Base-by-base conservation (phyloP, 2,329 filamentous ascomycete genomes). In the Paraconiothyrium brasiliense region DNA sequence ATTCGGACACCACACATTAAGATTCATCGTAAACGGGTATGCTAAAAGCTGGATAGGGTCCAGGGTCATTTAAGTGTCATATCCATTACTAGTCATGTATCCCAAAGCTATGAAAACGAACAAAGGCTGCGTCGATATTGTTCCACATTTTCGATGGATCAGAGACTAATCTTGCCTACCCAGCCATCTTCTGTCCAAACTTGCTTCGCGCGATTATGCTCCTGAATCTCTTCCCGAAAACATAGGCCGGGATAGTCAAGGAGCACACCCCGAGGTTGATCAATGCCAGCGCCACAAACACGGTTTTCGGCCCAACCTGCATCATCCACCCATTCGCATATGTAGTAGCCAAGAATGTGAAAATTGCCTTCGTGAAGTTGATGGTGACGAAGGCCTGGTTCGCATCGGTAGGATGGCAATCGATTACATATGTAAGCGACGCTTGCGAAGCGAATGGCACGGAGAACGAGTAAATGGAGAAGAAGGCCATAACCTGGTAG, bases 201-300 rank as follows among this genome's bases (percentile, higher is more conserved):
- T 22, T 41, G 9, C 50, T 54, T 1, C 50, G 50, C 10, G 50
- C 50, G 24, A 72, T 69, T 52, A 68, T 62, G 48, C 74, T 71
- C 41, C 78, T 71, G 52, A 79, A 73, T 51, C 66, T 67, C 62
- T 77, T 76, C 1, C 74, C 75, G 57, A 70, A 72, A 2, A 76
- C 56, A 55, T 78, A 90, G 81, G 89, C 87, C 3, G 92, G 91
- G 60, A 97, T 84, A 57, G 89, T 93, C 68, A 92, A 75, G 47
- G 90, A 75, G 76, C 93, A 97, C 50, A 97, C 83, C 1, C 63
- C 84, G 86, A 13, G 93, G 83, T 81, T 97, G 91, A 56, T 95
- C 86, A 54, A 86, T 88, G 20, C 87, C 58, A 97, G 86, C n/a
- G 86, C 84, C 59, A 90, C 84, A 77, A 97, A 94, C 0, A 86